Percentiles rank a stretch among this genome's conserved stretches.
Conservation (phyloP, 495 filamentous ascomycete species). For the Daldinia childiae region DNA sequence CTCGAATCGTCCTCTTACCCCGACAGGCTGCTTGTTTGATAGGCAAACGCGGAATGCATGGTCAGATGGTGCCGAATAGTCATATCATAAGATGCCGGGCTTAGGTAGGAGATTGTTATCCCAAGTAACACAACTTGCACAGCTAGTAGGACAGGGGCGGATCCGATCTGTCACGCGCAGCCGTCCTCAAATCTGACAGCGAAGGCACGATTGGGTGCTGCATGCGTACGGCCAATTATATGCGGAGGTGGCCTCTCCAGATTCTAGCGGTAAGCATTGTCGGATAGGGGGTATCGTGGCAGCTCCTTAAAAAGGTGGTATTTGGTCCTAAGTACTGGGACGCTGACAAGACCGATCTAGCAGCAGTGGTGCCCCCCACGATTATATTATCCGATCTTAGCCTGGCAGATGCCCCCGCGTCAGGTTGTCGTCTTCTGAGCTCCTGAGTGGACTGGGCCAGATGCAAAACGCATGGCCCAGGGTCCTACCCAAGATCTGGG, state of each 20-base stretch:
- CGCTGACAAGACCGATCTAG: constrained; percentile 21
- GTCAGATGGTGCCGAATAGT: constrained; percentile 20
- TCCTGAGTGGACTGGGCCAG: constrained; percentile 41
- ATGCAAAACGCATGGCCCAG: constrained; percentile 41
- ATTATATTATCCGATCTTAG: constrained; percentile 44
- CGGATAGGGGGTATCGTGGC: constrained; percentile 40
- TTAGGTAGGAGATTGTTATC: constrained; percentile 22
- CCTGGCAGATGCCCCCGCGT: constrained; percentile 41
- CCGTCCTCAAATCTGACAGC: constrained; percentile 21
- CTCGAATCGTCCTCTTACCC: constrained; percentile 1
- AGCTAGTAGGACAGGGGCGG: constrained; percentile 15
- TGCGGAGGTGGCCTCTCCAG: constrained; percentile 19
- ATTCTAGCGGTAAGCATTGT: constrained; percentile 25
- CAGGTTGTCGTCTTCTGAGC: constrained; percentile 22
- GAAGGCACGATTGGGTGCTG: constrained; percentile 35
- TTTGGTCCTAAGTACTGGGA: constrained; percentile 22
- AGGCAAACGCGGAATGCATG: constrained; percentile 19
- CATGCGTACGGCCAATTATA: constrained; percentile 26
- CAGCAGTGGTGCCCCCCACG: constrained; percentile 34
- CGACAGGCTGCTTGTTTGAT: constrained; percentile 22
- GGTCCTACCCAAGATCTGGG: constrained; percentile 38
- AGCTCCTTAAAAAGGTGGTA: constrained; percentile 18
- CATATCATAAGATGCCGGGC: constrained; percentile 23
- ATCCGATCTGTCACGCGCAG: constrained; percentile 42
- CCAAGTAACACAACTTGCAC: constrained; percentile 36